Evolutionary conservation across 257 asterid genomes (phyloP).

Genomic region (Thymus quinquecostatus): DNA sequence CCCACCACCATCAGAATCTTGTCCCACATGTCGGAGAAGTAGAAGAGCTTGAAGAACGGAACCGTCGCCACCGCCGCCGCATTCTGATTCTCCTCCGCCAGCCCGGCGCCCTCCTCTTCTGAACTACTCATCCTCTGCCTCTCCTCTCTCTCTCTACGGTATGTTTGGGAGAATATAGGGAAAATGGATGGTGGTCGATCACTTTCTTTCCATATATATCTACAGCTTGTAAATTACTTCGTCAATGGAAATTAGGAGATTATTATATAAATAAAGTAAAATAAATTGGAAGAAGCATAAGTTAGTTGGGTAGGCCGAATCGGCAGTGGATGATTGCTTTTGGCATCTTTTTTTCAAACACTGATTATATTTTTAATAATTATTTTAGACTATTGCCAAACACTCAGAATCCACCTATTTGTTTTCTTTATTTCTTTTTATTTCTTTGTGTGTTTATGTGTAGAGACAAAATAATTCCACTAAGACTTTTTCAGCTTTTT

Average conservation of each 20-base stretch:
- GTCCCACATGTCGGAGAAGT: slow-evolving; percentile 66
- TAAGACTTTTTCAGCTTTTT: too few relatives aligned
- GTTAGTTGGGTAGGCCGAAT: slow-evolving; percentile 34
- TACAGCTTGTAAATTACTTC: not conserved
- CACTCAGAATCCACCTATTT: not conserved
- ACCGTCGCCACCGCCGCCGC: slow-evolving; percentile 39
- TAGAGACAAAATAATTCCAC: not conserved
- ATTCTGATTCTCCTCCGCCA: slow-evolving; percentile 31
- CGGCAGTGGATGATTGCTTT: slow-evolving; percentile 1
- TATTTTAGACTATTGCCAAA: slow-evolving; percentile 22
- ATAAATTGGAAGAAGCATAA: not conserved
- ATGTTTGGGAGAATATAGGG: not conserved
- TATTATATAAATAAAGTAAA: not conserved
- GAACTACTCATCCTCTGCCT: slow-evolving; percentile 23
- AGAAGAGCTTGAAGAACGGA: slow-evolving; percentile 73
- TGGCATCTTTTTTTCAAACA: slow-evolving; percentile 18
- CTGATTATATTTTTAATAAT: not conserved
- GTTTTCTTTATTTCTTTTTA: not conserved
- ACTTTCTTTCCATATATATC: not conserved
- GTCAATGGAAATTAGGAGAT: not conserved
- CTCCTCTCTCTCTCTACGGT: not conserved
- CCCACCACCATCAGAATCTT: slow-evolving; percentile 64
- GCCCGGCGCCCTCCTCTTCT: slow-evolving; percentile 31
- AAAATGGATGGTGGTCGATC: not conserved
- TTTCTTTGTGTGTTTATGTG: not conserved